Base-by-base conservation (phyloP, 2,329 filamentous ascomycete genomes). In the Ophiognomonia clavigignenti-juglandacearum region DNA sequence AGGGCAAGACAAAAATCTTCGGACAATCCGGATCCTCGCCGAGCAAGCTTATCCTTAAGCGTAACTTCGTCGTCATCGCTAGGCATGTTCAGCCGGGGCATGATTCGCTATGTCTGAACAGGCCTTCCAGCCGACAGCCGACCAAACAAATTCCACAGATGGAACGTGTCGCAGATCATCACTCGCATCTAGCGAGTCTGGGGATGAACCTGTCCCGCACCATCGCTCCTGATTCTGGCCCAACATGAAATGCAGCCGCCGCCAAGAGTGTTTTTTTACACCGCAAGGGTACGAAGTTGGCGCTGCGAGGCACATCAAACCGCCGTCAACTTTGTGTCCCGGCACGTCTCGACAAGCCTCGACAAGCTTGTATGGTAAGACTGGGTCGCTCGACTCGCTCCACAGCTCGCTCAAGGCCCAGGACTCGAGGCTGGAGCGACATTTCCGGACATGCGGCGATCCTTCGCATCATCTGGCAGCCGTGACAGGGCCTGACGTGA, bases 151-250 rank as follows among this genome's bases (percentile, higher is more conserved):
- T n/a, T n/a, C n/a, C n/a, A n/a, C n/a, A 42, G 38, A 29, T 34
- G 38, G 31, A 31, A 14, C 44, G 31, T 37, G 44, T 47, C 38
- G 44, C 38, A 47, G 44, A 47, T 47, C 38, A 4, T 20, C 29
- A n/a, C n/a, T n/a, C n/a, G 29, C 44, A 37, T 37, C 20, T 20
- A 37, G 34, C 34, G n/a, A 20, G 19, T 36, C 34, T 11, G 34
- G 34, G 34, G 34, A 8, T 10, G 29, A 10, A n/a, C 4, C 13
- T 13, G 4, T 31, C 29, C 29, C 10, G 29, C 10, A 31, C 29
- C n/a, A 5, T 31, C 11, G 29, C 11, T 13, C 29, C 4, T 31
- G 29, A 31, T n/a, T 5, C 11, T n/a, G 13, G 13, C 5, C 29
- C 5, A 5, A 10, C n/a, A 4, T 13, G 26, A 34, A 26, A 18